A percentile compares a stretch with the other conserved stretches of the same genome.
phyloP scores from a whole-genome alignment of 495 filamentous ascomycete species.

The Neurospora sp. region DNA sequence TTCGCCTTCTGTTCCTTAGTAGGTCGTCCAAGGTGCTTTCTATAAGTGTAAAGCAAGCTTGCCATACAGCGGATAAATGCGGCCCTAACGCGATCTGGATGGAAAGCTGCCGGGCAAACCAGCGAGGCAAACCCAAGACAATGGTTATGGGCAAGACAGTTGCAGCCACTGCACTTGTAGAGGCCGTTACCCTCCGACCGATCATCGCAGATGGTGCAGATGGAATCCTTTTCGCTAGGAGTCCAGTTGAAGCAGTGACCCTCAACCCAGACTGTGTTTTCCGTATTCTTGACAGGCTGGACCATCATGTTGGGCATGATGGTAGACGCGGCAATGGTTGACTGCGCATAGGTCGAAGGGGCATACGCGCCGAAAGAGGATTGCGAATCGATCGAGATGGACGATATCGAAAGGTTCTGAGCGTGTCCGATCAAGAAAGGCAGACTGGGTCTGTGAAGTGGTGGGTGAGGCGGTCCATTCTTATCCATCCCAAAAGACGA shows the following conservation, averaged over 20 bases:
- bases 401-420: constrained; percentile 73
- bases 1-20: constrained; percentile 74
- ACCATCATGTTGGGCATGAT: constrained; percentile 86
- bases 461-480: constrained; percentile 49
- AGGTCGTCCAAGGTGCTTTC: constrained; percentile 68
- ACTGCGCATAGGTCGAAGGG: constrained; percentile 90
- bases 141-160: constrained; percentile 63
- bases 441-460: constrained; percentile 67
- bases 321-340: constrained; percentile 94
- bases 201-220: constrained; percentile 84
- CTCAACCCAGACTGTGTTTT: constrained; percentile 83
- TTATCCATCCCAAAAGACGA: constrained; percentile 81
- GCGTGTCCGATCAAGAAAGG: constrained; percentile 73
- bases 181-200: constrained; percentile 74
- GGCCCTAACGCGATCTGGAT: constrained; percentile 78
- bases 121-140: constrained; percentile 74
- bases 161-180: constrained; percentile 75
- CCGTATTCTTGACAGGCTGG: constrained; percentile 77
- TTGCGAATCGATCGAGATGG: constrained; percentile 62
- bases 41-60: constrained; percentile 90
- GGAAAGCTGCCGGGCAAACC: constrained; percentile 84
- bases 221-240: constrained; percentile 51
- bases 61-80: constrained; percentile 92
- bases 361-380: constrained; percentile 74
- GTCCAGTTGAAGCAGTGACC: constrained; percentile 81